Percentiles rank a stretch among this genome's conserved stretches.
Evolutionary conservation across 495 filamentous ascomycete genomes (phyloP).

Genomic region (Talaromyces proteolyticus): DNA sequence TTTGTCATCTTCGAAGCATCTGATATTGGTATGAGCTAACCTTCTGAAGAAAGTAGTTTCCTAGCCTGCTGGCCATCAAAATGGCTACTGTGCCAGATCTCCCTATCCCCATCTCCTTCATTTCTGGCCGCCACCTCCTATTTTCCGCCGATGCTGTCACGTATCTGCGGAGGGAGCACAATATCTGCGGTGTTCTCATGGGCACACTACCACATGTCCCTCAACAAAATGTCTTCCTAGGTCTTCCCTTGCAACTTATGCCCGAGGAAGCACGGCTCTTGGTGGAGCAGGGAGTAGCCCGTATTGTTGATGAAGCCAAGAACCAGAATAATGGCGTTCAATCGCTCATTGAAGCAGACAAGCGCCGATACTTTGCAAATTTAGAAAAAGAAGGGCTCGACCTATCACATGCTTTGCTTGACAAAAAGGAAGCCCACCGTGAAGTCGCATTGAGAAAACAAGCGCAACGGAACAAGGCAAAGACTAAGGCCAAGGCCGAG

Average conservation of each 20-base stretch:
- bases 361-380: constrained; percentile 37
- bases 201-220: constrained; percentile 87
- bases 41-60: background rate
- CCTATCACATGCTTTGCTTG: constrained; percentile 29
- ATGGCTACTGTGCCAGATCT: constrained; percentile 36
- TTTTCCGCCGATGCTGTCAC: constrained; percentile 81
- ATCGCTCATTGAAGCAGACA: constrained; percentile 49
- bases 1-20: background rate
- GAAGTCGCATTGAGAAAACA: constrained; percentile 35
- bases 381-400: constrained; percentile 41
- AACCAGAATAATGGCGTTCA: constrained; percentile 59
- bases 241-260: constrained; percentile 82
- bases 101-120: constrained; percentile 76
- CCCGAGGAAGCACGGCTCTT: constrained; percentile 83
- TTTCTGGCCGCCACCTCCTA: constrained; percentile 77
- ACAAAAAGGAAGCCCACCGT: constrained; percentile 33
- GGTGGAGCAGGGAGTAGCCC: constrained; percentile 72
- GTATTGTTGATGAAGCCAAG: constrained; percentile 69
- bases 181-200: constrained; percentile 82
- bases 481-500: constrained; percentile 21
- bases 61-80: constrained; percentile 5
- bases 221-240: constrained; percentile 91
- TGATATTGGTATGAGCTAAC: background rate
- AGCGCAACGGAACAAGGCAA: constrained; percentile 30
- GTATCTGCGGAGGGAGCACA: constrained; percentile 71